Percentiles rank a stretch among this genome's conserved stretches.
Conservation (phyloP, 495 filamentous ascomycete species). For the Lasiosphaeriaceae sp. region DNA sequence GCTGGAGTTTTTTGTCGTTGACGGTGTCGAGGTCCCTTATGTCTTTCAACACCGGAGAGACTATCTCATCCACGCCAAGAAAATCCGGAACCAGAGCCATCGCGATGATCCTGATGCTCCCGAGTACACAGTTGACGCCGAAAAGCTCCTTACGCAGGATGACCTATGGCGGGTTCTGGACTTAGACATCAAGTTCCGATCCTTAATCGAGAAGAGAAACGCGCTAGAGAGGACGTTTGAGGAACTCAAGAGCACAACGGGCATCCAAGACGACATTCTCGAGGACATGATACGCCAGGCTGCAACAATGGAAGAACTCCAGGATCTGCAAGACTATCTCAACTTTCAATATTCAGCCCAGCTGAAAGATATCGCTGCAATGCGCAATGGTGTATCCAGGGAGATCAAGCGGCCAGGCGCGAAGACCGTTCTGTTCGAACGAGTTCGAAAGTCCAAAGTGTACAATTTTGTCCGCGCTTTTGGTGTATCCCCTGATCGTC, state of each 20-base stretch:
- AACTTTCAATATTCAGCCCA: slow-evolving; percentile 89
- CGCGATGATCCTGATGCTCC: slow-evolving; percentile 56
- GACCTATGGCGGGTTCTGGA: slow-evolving; percentile 95
- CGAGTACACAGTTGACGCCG: slow-evolving; percentile 69
- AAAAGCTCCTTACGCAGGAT: slow-evolving; percentile 86
- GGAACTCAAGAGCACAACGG: slow-evolving; percentile 55
- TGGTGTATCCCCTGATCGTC: slow-evolving; percentile 82
- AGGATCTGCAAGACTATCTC: slow-evolving; percentile 94
- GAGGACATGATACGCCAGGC: slow-evolving; percentile 77
- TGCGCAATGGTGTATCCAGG: slow-evolving; percentile 47
- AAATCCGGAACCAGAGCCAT: slow-evolving; percentile 57
- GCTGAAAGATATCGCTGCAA: slow-evolving; percentile 66
- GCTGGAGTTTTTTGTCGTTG: slow-evolving; percentile 88
- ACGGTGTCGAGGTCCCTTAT: slow-evolving; percentile 92
- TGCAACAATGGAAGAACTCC: slow-evolving; percentile 83
- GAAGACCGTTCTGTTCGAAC: slow-evolving; percentile 71
- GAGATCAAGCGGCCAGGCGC: slow-evolving; percentile 71
- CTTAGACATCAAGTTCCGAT: slow-evolving; percentile 88
- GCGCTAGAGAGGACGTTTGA: slow-evolving; percentile 74
- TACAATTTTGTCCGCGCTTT: slow-evolving; percentile 84
- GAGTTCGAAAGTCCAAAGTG: slow-evolving; percentile 69
- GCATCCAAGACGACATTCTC: slow-evolving; percentile 58
- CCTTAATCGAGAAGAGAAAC: slow-evolving; percentile 83
- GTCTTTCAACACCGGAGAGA: slow-evolving; percentile 98
- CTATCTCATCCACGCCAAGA: slow-evolving; percentile 89